Evolutionary conservation across 1,139 yeast species (phyloP).

Genomic region (Taphrina confusa): DNA sequence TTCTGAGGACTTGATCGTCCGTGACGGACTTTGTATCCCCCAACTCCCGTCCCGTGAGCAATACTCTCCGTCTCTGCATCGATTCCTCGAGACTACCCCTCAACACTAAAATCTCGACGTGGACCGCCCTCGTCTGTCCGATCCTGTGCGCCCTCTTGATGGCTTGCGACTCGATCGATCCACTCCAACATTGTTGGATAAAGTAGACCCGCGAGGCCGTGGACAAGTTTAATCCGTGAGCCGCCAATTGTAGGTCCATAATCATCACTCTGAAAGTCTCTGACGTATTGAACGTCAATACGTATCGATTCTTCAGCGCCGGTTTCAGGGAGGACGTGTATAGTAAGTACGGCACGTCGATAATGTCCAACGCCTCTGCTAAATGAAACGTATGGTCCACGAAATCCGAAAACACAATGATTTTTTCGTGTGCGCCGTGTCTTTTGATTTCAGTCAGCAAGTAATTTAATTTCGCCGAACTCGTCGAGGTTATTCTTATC

Average conservation of each 20-base stretch:
- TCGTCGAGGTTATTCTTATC: conserved; percentile 48
- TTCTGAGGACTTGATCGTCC: conserved; percentile 12
- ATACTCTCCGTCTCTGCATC: conserved; percentile 50
- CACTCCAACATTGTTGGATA: conserved; percentile 69
- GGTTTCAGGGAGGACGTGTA: conserved; percentile 63
- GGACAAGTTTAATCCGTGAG: conserved; percentile 69
- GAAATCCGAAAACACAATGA: conserved; percentile 67
- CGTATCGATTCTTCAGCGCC: conserved; percentile 55
- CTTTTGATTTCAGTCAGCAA: conserved; percentile 52
- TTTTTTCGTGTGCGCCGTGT: conserved; percentile 58
- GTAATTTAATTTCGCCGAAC: conserved; percentile 64
- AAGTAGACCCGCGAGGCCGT: conserved; percentile 70
- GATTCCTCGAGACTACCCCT: conserved; percentile 67
- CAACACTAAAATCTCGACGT: conserved; percentile 66
- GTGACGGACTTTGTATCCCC: conserved; percentile 25
- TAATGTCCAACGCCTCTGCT: conserved; percentile 62
- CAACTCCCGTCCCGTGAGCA: conserved; percentile 12
- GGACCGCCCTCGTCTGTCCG: conserved; percentile 60
- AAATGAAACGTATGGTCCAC: conserved; percentile 70
- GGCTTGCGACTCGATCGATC: conserved; percentile 70
- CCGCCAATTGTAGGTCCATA: conserved; percentile 68
- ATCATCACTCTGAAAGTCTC: conserved; percentile 57
- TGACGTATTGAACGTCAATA: conserved; percentile 55
- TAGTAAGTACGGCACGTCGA: conserved; percentile 62
- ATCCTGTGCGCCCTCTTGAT: conserved; percentile 73